Evolutionary conservation across 2,329 filamentous ascomycete genomes (phyloP).

Genomic region (Xylariaceae sp.): DNA sequence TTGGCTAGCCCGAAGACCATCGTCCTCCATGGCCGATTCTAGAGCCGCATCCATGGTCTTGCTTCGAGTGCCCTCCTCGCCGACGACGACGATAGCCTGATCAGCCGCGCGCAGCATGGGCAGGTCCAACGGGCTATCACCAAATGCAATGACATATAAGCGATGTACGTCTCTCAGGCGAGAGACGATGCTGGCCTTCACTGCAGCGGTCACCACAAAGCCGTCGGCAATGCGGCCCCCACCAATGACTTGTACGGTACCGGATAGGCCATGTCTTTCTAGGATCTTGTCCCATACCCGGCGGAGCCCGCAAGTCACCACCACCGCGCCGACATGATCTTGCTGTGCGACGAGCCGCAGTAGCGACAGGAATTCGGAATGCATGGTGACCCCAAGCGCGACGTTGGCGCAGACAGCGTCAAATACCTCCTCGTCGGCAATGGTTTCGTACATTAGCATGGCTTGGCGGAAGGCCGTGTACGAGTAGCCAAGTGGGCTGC

Average conservation of each 20-base stretch:
- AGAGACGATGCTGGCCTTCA: conserved; percentile 49
- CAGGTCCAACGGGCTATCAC: conserved; percentile 59
- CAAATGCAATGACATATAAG: conserved; percentile 52
- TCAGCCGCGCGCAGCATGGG: conserved; percentile 55
- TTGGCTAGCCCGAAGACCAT: conserved; percentile 44
- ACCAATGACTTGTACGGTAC: conserved; percentile 50
- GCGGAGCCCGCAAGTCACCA: conserved; percentile 55
- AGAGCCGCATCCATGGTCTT: conserved; percentile 51
- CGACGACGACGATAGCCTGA: conserved; percentile 54
- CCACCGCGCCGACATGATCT: conserved; percentile 42
- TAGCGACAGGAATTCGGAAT: conserved; percentile 47
- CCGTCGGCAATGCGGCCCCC: conserved; percentile 46
- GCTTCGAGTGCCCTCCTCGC: conserved; percentile 44
- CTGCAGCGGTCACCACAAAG: conserved; percentile 47
- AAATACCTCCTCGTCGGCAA: conserved; percentile 36
- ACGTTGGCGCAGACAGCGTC: conserved; percentile 44
- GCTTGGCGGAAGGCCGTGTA: conserved; percentile 56
- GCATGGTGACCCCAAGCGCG: conserved; percentile 40
- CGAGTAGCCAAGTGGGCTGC: conserved; percentile 45
- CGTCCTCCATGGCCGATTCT: conserved; percentile 37
- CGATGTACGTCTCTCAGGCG: conserved; percentile 35
- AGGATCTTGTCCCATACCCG: conserved; percentile 56
- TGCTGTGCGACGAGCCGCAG: conserved; percentile 34
- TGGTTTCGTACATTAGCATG: conserved; percentile 50
- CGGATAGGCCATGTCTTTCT: conserved; percentile 38